Conservation (phyloP, 2,329 filamentous ascomycete genomes). For the Dactylellina drechsleri region DNA sequence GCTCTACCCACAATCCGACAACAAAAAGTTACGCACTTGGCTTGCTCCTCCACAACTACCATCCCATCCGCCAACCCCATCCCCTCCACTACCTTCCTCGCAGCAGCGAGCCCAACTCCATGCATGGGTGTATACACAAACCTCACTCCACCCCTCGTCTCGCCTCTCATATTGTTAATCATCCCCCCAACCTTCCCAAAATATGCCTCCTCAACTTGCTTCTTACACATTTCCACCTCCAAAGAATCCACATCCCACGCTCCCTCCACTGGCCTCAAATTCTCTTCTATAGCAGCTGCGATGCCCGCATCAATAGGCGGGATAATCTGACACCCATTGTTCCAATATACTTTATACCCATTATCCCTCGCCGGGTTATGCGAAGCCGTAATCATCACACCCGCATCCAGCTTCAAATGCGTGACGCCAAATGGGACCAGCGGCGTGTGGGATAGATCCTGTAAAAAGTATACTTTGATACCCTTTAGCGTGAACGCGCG, state of each 20-base stretch:
- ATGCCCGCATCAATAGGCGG: conserved; percentile 71
- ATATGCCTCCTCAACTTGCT: conserved; percentile 63
- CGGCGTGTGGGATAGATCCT: conserved; percentile 69
- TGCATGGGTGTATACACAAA: conserved; percentile 71
- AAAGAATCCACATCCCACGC: conserved; percentile 62
- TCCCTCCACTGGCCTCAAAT: conserved; percentile 65
- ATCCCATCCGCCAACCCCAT: conserved; percentile 64
- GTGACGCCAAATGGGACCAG: conserved; percentile 71
- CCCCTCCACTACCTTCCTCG: conserved; percentile 62
- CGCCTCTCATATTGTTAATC: conserved; percentile 36
- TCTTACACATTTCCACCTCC: conserved; percentile 63
- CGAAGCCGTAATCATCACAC: conserved; percentile 74
- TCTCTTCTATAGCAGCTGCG: conserved; percentile 67
- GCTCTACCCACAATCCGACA: background rate
- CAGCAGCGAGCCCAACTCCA: conserved; percentile 66
- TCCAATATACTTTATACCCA: conserved; percentile 75
- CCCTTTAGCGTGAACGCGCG: conserved; percentile 70
- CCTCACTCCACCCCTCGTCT: conserved; percentile 33
- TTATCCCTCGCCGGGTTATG: conserved; percentile 72
- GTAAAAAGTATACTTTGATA: conserved; percentile 71
- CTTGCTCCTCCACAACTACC: conserved; percentile 63
- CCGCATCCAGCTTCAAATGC: conserved; percentile 67
- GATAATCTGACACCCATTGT: conserved; percentile 74
- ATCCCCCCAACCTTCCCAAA: conserved; percentile 57
- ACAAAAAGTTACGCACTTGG: conserved; percentile 14